Evolutionary conservation across 371 early-diverging fungal genomes (phyloP), one percentile per base, ranked within the genome.

Genomic region (Mucor circinelloides): DNA sequence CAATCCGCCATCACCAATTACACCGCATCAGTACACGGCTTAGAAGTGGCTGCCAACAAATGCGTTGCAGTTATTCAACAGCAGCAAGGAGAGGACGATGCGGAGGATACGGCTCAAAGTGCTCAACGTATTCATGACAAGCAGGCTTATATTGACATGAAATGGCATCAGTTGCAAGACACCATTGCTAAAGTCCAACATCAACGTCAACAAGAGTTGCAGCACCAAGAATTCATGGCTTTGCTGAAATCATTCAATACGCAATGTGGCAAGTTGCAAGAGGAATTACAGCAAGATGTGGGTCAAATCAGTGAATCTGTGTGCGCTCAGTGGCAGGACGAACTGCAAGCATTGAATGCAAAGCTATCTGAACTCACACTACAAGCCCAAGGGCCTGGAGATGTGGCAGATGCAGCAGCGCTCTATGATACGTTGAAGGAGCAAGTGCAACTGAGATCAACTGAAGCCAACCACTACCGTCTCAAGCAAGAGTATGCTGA

Each of bases 321-420:
- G 1, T 4, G 69, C 2, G 64, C 57, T 5, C 59, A 63, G 13
- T 78, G 79, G 79, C 76, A 76, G 36, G 55, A 70, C 13, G 44
- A 67, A 1, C 32, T 68, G 7, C 55, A 70, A 9, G 3, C 17
- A 38, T 27, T 78, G 6, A 67, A 72, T 25, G 21, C 25, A 7
- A 54, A 57, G 12, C 55, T 21, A 25, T 36, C 70, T 9, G 68
- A 73, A 23, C 36, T 55, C 30, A 23, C 23, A 28, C 10, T 70
- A 64, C 57, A 42, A 27, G 32, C 28, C 0, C 52, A 52, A 25
- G 25, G 13, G 3, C 25, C 27, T 15, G 52, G 25, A 10, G 9
- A 42, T 9, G 64, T 62, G 10, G 30, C n/a, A 15, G 23, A 48
- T 13, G 60, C 61, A 19, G 25, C 58, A 23, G 28, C 48, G 13